Evolutionary conservation across 2,329 filamentous ascomycete species (phyloP), one percentile per base, ranked within the genome.

Genomic region (Diaporthe sp.): DNA sequence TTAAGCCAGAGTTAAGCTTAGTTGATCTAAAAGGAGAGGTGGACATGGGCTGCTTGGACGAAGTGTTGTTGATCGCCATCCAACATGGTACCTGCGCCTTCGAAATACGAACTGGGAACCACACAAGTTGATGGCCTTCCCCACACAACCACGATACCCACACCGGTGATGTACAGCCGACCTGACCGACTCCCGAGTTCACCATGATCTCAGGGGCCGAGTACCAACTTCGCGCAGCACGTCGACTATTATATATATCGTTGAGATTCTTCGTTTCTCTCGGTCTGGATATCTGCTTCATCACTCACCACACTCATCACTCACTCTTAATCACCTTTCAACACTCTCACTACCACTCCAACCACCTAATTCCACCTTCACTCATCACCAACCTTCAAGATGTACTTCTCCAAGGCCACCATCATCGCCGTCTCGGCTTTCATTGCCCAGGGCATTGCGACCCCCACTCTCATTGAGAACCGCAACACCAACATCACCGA

Each of bases 391-490:
- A n/a, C 51, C 10, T 72, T 72, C 70, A 72, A 72, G 57, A 73
- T 73, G 71, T 73, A 73, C 60, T 73, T 73, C 71, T 65, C 71
- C 71, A 73, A 73, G 71, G 58, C 71, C 71, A 73, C 71, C 71
- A 73, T 73, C 58, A 39, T 73, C n/a, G 71, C 71, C 51, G 47
- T 53, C 47, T 61, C 71, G 58, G 58, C 47, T 44, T 9, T 73
- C 71, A 37, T 73, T 49, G 51, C 58, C 58, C 71, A 73, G 71
- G 71, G 71, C 42, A 17, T 73, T 39, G 71, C 47, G 8, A 20
- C 60, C 60, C 39, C 60, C 39, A 25, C 58, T 37, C 4, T 44
- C 60, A 5, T 63, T 25, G 58, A 63, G 37, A 63, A 15, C 58
- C 57, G 57, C 37, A 42, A 42, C 58, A 28, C 13, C 22, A 61